phyloP scores from a whole-genome alignment of 129 eudicot genomes.

The Saposhnikovia divaricata region DNA sequence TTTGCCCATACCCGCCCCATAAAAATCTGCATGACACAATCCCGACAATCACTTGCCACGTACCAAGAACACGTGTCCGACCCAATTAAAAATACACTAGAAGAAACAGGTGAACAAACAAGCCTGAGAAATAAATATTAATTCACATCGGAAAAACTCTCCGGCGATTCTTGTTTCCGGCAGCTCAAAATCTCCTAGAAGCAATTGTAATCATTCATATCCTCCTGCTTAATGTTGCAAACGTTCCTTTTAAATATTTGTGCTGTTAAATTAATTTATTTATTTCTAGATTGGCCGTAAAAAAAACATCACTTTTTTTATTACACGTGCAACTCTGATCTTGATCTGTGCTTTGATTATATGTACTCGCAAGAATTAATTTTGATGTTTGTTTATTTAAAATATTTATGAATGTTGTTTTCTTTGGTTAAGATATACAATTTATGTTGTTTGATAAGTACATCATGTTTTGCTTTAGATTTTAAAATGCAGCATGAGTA shows the following conservation, averaged over 20 bases:
- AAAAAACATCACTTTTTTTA: background rate
- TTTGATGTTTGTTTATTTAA: too few relatives aligned
- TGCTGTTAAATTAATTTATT: background rate
- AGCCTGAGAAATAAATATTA: background rate
- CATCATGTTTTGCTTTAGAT: background rate
- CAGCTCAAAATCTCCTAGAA: background rate
- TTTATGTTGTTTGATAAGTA: background rate
- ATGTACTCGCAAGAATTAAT: background rate
- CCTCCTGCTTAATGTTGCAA: background rate
- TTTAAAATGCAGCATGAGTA: too few relatives aligned
- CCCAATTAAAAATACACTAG: background rate
- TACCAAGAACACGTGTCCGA: background rate
- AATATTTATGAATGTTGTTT: background rate
- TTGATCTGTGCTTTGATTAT: background rate
- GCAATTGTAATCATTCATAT: constrained; percentile 5
- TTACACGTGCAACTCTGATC: background rate
- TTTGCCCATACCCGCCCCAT: background rate
- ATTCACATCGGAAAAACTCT: background rate
- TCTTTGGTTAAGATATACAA: background rate
- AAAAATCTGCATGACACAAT: background rate
- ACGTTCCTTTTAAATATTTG: background rate
- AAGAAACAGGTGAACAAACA: background rate
- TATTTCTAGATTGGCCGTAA: background rate
- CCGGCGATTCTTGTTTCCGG: constrained; percentile 13
- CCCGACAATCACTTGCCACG: background rate